Percentiles rank a stretch among this genome's conserved stretches.
Evolutionary conservation across 768 basidiomycete species (phyloP).

Genomic region (Candolleomyces eurysporus): DNA sequence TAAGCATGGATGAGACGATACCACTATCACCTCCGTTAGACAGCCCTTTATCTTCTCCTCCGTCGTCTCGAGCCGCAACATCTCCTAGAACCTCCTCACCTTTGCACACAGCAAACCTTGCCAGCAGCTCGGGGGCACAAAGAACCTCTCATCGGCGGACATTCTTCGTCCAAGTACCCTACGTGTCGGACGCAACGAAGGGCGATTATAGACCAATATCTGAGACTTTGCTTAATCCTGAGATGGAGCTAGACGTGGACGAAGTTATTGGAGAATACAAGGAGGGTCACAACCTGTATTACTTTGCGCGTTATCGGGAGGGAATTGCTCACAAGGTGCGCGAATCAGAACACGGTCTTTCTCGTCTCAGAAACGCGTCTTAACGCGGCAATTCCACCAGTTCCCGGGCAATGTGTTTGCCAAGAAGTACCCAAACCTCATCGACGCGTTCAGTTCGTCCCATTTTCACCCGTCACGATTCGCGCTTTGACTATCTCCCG

Average conservation of each 20-base stretch:
- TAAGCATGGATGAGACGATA: slow-evolving; percentile 1
- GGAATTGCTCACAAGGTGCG: slow-evolving; percentile 62
- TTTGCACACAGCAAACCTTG: background rate
- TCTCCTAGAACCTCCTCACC: background rate
- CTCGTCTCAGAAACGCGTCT: slow-evolving; percentile 11
- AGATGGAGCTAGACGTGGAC: slow-evolving; percentile 30
- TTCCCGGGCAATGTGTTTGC: slow-evolving; percentile 39
- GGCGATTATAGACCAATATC: slow-evolving; percentile 37
- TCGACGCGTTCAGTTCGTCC: slow-evolving; percentile 56
- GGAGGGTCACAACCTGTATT: slow-evolving; percentile 41
- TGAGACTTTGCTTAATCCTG: slow-evolving; percentile 27
- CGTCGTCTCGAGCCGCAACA: background rate
- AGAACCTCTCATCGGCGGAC: background rate
- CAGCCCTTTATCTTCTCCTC: background rate
- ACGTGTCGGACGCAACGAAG: slow-evolving; percentile 36
- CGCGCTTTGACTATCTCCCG: slow-evolving; percentile 1
- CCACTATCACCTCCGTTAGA: background rate
- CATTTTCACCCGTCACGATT: slow-evolving; percentile 11
- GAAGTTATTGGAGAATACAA: slow-evolving; percentile 60
- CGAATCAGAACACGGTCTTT: slow-evolving; percentile 12
- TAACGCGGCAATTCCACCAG: slow-evolving; percentile 35
- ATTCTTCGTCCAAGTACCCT: slow-evolving; percentile 39
- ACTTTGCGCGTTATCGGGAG: slow-evolving; percentile 57
- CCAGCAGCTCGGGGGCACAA: background rate
- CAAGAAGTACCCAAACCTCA: slow-evolving; percentile 38